Conservation (phyloP, 345 rosid genomes). For the Populus pruinosa region DNA sequence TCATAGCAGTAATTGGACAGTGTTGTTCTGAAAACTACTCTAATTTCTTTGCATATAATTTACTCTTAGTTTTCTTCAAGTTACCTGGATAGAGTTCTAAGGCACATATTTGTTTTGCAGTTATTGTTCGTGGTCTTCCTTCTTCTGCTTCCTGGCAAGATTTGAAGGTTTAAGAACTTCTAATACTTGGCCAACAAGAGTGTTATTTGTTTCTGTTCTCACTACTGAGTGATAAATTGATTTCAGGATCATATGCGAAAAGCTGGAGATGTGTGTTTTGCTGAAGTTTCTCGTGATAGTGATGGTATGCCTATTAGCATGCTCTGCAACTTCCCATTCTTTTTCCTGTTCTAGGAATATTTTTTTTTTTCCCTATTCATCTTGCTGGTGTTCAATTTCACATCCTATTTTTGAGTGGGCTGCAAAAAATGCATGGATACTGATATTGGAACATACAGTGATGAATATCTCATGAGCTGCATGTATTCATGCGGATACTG, state of each 20-base stretch:
- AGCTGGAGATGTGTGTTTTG: conserved; percentile 18
- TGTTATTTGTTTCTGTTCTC: background rate
- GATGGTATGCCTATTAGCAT: conserved; percentile 7
- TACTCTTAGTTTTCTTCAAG: background rate
- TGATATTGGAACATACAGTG: background rate
- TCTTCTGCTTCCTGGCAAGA: conserved; percentile 19
- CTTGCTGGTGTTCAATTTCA: background rate
- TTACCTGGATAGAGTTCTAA: conserved; percentile 1
- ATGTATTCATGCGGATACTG: background rate
- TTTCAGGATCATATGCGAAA: conserved; percentile 22
- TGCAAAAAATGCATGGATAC: background rate
- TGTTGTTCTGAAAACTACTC: background rate
- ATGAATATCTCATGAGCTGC: background rate
- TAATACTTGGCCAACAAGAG: background rate
- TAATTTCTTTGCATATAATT: background rate
- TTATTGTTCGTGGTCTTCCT: conserved; percentile 7
- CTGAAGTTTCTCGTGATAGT: conserved; percentile 19
- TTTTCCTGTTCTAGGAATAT: background rate
- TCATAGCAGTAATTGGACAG: background rate
- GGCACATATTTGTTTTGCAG: background rate
- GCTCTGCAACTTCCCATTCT: background rate
- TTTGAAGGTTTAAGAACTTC: conserved; percentile 2
- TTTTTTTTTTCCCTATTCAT: background rate
- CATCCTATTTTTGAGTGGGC: background rate
- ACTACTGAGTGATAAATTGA: background rate